Evolutionary conservation across 495 filamentous ascomycete genomes (phyloP).

Genomic region (Halenospora varia): DNA sequence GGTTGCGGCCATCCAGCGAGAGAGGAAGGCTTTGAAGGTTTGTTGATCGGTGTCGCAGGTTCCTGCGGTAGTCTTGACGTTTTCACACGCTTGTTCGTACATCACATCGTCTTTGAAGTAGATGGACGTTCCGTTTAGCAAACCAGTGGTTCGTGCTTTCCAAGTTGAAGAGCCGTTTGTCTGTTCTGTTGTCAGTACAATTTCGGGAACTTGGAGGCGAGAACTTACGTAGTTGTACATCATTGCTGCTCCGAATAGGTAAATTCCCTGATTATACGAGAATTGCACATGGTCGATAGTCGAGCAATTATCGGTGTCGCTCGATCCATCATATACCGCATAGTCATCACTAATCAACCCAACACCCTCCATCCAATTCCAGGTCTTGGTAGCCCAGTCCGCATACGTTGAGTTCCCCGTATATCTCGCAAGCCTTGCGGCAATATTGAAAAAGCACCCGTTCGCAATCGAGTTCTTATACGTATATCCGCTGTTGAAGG

Average conservation of each 20-base stretch:
- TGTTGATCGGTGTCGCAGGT: slow-evolving; percentile 71
- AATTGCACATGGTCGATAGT: slow-evolving; percentile 60
- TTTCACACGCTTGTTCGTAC: slow-evolving; percentile 73
- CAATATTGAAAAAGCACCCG: slow-evolving; percentile 79
- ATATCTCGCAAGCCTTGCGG: slow-evolving; percentile 69
- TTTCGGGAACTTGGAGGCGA: slow-evolving; percentile 4
- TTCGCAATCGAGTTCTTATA: slow-evolving; percentile 80
- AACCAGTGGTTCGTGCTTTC: slow-evolving; percentile 13
- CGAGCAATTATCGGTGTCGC: slow-evolving; percentile 57
- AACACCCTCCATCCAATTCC: slow-evolving; percentile 62
- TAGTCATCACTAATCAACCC: slow-evolving; percentile 61
- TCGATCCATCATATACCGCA: slow-evolving; percentile 66
- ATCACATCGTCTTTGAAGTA: slow-evolving; percentile 57
- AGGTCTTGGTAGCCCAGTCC: slow-evolving; percentile 69
- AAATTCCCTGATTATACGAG: slow-evolving; percentile 72
- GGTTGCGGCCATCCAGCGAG: slow-evolving; percentile 70
- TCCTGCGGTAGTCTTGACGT: slow-evolving; percentile 28
- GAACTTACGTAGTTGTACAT: slow-evolving; percentile 68
- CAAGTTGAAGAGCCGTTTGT: slow-evolving; percentile 30
- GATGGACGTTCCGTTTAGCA: slow-evolving; percentile 42
- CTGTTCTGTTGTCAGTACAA: slow-evolving; percentile 22
- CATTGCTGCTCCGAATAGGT: slow-evolving; percentile 66
- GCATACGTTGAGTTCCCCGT: slow-evolving; percentile 76
- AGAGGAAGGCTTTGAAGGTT: slow-evolving; percentile 81
- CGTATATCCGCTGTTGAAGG: slow-evolving; percentile 71